A percentile compares a stretch with the other conserved stretches of the same genome.
Conservation (phyloP, 2,329 filamentous ascomycete genomes). For the Arthrocladium fulminans region DNA sequence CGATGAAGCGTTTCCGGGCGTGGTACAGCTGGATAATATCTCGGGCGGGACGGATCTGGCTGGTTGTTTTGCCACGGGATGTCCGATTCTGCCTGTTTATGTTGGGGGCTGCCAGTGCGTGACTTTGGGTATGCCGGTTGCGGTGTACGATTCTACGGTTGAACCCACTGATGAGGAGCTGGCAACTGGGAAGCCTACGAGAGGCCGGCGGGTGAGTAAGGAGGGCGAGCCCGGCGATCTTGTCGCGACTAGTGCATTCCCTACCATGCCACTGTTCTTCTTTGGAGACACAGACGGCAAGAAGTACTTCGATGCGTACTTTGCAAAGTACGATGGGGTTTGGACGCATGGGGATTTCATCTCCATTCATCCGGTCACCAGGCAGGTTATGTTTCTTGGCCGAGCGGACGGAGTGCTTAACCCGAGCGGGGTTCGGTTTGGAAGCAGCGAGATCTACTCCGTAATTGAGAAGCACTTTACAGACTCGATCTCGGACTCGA, state of each 20-base stretch:
- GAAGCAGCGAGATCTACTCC: constrained; percentile 93
- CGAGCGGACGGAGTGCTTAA: constrained; percentile 52
- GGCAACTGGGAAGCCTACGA: constrained; percentile 30
- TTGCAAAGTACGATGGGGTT: constrained; percentile 38
- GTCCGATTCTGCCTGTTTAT: constrained; percentile 60
- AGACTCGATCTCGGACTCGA: constrained; percentile 56
- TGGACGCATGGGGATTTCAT: constrained; percentile 84
- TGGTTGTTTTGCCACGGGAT: constrained; percentile 40
- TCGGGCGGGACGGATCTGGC: constrained; percentile 49
- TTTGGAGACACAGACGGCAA: constrained; percentile 47
- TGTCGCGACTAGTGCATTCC: constrained; percentile 61
- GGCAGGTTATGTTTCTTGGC: constrained; percentile 57
- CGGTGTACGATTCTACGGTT: constrained; percentile 38
- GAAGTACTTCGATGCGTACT: constrained; percentile 42
- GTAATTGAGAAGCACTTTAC: constrained; percentile 57
- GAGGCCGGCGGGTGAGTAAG: constrained; percentile 43
- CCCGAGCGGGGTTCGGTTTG: constrained; percentile 82
- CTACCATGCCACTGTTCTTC: constrained; percentile 63
- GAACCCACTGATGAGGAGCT: background rate
- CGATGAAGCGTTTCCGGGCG: constrained; percentile 58
- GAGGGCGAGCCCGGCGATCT: constrained; percentile 65
- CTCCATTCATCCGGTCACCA: constrained; percentile 58
- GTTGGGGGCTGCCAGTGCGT: constrained; percentile 49
- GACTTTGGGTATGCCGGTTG: constrained; percentile 45
- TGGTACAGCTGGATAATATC: constrained; percentile 50